Evolutionary conservation across 139 green algal species (phyloP).

Genomic region (Marvania coccoides): DNA sequence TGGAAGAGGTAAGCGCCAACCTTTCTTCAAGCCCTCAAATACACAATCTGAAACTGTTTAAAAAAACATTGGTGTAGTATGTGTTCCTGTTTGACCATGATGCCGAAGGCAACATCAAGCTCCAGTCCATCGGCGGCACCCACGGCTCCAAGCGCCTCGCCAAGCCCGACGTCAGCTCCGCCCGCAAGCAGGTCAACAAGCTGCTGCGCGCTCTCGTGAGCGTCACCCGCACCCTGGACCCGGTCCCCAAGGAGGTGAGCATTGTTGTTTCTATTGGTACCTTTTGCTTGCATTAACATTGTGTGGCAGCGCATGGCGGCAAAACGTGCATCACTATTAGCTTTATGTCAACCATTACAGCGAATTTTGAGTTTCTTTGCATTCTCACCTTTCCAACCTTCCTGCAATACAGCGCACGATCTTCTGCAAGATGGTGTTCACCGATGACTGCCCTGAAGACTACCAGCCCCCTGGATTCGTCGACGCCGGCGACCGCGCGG

Average conservation of each 20-base stretch:
- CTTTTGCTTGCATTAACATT: no score
- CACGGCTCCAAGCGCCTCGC: neutral
- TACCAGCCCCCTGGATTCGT: conserved; percentile 76
- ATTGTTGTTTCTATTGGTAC: no score
- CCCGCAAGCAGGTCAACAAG: conserved; percentile 49
- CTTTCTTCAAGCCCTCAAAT: neutral
- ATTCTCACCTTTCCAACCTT: no score
- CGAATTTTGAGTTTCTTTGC: no score
- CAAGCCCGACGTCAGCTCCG: neutral
- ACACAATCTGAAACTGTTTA: no score
- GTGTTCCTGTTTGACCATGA: conserved; percentile 67
- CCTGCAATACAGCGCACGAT: conserved; percentile 50
- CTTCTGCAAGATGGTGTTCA: conserved; percentile 75
- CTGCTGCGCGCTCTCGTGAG: conserved; percentile 73
- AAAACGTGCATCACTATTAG: no score
- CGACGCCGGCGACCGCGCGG: conserved; percentile 15
- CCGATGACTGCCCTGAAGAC: conserved; percentile 62
- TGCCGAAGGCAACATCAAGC: conserved; percentile 24
- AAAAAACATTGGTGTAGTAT: conserved; percentile 51
- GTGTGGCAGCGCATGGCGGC: no score
- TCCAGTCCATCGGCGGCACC: conserved; percentile 9
- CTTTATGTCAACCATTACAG: no score
- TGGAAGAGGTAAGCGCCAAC: conserved; percentile 50
- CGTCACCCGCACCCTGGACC: conserved; percentile 60
- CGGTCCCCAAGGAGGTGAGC: conserved; percentile 53